These are phyloP conservation scores for Silene latifolia DNA, from an alignment of 148 eudicot species.

Conservation along the genomic window DNA sequence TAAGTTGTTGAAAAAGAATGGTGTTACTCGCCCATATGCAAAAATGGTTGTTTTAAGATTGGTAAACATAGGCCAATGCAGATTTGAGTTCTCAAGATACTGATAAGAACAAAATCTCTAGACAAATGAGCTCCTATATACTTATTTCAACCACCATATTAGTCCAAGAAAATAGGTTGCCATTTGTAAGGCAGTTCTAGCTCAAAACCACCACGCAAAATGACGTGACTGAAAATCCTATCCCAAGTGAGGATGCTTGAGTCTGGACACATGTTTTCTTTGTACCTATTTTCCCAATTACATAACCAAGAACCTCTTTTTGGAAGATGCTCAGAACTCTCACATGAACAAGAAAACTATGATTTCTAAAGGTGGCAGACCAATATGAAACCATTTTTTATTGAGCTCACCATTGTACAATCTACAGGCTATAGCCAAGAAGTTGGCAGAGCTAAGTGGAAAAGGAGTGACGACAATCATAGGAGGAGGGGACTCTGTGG, in stretches of 20 bases:
- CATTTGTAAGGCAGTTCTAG: neutral
- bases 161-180: too few species aligned
- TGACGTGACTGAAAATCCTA: too few species aligned
- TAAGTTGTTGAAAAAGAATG: too few species aligned
- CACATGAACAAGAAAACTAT: neutral
- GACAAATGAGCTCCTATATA: too few species aligned
- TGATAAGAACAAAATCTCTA: too few species aligned
- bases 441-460: conserved; percentile 78
- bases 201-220: neutral
- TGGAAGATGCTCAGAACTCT: neutral
- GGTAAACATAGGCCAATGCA: too few species aligned
- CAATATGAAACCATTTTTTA: neutral
- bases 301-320: too few species aligned
- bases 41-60: too few species aligned
- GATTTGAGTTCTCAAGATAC: too few species aligned
- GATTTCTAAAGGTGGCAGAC: neutral
- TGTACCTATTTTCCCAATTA: neutral
- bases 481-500: conserved; percentile 93
- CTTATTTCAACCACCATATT: too few species aligned
- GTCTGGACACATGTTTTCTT: neutral
- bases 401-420: neutral
- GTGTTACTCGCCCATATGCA: too few species aligned
- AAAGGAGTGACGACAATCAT: conserved; percentile 88
- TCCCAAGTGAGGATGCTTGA: neutral
- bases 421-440: conserved; percentile 66